A percentile compares a stretch with the other conserved stretches of the same genome.
Conservation (phyloP, 352 stramenopile species). For the Phytophthora cactorum region DNA sequence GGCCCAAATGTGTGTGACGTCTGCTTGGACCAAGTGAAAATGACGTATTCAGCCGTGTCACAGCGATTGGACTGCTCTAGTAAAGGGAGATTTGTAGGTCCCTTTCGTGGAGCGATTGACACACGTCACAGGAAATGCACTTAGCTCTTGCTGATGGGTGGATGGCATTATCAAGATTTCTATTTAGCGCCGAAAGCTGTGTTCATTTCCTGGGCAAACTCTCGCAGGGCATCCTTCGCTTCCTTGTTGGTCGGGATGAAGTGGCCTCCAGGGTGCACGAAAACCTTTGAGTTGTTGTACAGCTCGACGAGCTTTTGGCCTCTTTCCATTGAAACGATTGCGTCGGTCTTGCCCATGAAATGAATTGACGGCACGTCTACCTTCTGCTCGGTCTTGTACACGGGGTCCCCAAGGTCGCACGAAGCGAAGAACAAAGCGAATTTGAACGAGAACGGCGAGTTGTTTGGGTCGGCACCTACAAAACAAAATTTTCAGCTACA, state of each 20-base stretch:
- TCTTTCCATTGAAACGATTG: conserved; percentile 57
- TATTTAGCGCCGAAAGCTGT: conserved; percentile 12
- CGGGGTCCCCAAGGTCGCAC: conserved; percentile 30
- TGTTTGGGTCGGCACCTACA: conserved; percentile 40
- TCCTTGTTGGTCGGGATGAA: conserved; percentile 88
- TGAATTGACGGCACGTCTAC: conserved; percentile 75
- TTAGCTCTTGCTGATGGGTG: too few relatives aligned
- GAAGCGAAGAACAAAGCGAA: conserved; percentile 80
- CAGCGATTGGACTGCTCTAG: conserved; percentile 7
- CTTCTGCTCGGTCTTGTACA: conserved; percentile 41
- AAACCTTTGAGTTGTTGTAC: conserved; percentile 62
- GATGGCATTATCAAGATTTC: background rate
- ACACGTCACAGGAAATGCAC: background rate
- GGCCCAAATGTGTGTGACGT: background rate
- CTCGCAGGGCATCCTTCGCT: conserved; percentile 70
- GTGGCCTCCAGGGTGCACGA: conserved; percentile 69
- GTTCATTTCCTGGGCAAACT: conserved; percentile 62
- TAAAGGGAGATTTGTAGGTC: conserved; percentile 12
- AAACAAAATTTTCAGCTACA: background rate
- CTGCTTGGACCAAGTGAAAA: conserved; percentile 13
- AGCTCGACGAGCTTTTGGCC: conserved; percentile 53
- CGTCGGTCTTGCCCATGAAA: conserved; percentile 79
- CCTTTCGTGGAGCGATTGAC: conserved; percentile 16
- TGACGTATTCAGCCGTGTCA: conserved; percentile 2
- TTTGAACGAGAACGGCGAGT: conserved; percentile 60